Percentiles rank a stretch among this genome's conserved stretches.
Conservation (phyloP, 495 filamentous ascomycete genomes). For the Trichoderma orchidacearum region DNA sequence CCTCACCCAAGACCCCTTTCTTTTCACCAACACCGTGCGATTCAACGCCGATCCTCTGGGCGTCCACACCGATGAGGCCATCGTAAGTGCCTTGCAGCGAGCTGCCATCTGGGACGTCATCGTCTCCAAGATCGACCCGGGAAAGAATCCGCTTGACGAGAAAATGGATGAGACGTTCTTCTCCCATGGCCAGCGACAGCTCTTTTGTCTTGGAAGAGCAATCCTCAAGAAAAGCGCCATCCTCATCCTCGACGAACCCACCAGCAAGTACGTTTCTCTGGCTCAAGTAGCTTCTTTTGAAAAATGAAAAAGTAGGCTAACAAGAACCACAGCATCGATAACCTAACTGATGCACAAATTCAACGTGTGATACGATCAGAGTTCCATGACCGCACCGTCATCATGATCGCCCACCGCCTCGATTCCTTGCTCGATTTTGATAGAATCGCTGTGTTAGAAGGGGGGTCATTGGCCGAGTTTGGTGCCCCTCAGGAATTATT, state of each 20-base stretch:
- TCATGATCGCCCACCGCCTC: constrained; percentile 43
- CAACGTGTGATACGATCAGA: constrained; percentile 40
- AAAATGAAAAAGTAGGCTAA: background rate
- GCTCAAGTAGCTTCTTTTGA: too few species aligned
- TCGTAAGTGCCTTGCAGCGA: constrained; percentile 17
- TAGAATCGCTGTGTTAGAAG: constrained; percentile 1
- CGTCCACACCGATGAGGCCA: constrained; percentile 13
- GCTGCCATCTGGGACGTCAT: constrained; percentile 23
- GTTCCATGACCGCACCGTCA: constrained; percentile 37
- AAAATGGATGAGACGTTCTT: constrained; percentile 20
- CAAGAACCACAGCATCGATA: constrained; percentile 23
- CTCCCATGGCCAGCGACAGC: constrained; percentile 33
- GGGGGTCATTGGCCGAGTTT: background rate
- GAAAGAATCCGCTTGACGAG: constrained; percentile 13
- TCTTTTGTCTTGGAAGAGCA: constrained; percentile 33
- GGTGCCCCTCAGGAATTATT: background rate
- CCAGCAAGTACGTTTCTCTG: constrained; percentile 17
- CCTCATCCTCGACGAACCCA: constrained; percentile 33
- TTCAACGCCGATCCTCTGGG: constrained; percentile 20
- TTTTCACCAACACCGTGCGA: constrained; percentile 24
- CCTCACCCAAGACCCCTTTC: constrained; percentile 31
- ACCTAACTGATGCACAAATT: constrained; percentile 41
- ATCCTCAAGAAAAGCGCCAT: constrained; percentile 18
- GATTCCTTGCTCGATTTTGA: constrained; percentile 37
- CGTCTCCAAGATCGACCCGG: constrained; percentile 8